Conservation (phyloP, 768 basidiomycete species). For the Punctularia strigosozonata region DNA sequence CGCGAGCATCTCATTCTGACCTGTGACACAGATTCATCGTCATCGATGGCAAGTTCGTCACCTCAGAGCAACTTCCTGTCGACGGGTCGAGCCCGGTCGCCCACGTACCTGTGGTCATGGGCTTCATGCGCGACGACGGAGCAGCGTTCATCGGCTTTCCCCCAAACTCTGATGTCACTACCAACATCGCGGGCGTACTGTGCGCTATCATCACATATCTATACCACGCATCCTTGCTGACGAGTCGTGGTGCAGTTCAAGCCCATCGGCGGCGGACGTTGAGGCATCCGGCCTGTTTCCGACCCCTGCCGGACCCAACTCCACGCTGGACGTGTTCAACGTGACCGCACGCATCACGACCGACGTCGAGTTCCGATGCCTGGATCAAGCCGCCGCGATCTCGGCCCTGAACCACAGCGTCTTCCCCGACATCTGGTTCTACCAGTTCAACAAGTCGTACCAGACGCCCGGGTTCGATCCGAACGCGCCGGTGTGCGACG, state of each 20-base stretch:
- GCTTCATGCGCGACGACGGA: constrained; percentile 41
- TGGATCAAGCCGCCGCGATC: constrained; percentile 37
- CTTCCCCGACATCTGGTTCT: constrained; percentile 30
- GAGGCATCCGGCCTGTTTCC: constrained; percentile 29
- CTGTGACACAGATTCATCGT: constrained; percentile 23
- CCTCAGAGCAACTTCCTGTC: constrained; percentile 24
- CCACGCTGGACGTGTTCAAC: constrained; percentile 32
- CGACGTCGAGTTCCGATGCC: constrained; percentile 33
- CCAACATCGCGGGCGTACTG: not conserved
- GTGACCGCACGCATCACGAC: constrained; percentile 31
- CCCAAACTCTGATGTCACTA: constrained; percentile 6
- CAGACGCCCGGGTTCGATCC: constrained; percentile 29
- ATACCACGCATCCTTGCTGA: not conserved
- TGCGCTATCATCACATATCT: not conserved
- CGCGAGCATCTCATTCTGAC: not conserved
- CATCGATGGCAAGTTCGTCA: constrained; percentile 36
- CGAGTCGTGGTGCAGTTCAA: constrained; percentile 5
- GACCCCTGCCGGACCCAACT: constrained; percentile 21
- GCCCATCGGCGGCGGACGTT: constrained; percentile 11
- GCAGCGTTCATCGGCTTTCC: constrained; percentile 32
- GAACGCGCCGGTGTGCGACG: constrained; percentile 30
- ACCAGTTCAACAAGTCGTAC: constrained; percentile 36
- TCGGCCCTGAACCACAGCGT: constrained; percentile 28
- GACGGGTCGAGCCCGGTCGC: constrained; percentile 27
- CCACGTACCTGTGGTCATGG: constrained; percentile 34